phyloP scores from a whole-genome alignment of 441 rosid genomes.

The Hypseocharis bilobata region DNA sequence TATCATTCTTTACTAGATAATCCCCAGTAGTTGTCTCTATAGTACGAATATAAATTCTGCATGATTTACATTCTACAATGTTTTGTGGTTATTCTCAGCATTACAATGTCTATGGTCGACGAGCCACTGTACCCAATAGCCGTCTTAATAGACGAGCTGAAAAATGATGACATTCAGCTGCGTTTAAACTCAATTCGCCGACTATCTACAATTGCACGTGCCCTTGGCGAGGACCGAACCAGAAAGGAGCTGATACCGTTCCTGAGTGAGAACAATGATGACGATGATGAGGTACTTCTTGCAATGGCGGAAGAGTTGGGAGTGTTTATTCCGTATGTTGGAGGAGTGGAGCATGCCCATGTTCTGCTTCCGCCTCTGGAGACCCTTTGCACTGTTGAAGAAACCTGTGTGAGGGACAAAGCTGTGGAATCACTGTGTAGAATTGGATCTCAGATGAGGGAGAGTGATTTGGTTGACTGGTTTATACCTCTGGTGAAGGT shows the following conservation, averaged over 20 bases:
- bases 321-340: conserved; percentile 76
- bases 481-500: conserved; percentile 86
- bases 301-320: conserved; percentile 93
- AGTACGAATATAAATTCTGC: neutral
- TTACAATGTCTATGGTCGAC: conserved; percentile 59
- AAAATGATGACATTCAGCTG: conserved; percentile 87
- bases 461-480: conserved; percentile 55
- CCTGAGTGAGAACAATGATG: conserved; percentile 81
- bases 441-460: conserved; percentile 82
- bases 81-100: neutral
- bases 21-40: no score
- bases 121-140: conserved; percentile 90
- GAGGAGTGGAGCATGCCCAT: conserved; percentile 77
- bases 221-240: conserved; percentile 86
- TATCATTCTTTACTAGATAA: no score
- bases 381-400: conserved; percentile 78
- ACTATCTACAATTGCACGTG: conserved; percentile 81
- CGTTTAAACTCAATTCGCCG: conserved; percentile 78
- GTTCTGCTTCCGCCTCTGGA: conserved; percentile 74
- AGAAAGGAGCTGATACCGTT: conserved; percentile 84
- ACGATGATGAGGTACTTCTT: conserved; percentile 93
- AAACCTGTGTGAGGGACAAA: conserved; percentile 84
- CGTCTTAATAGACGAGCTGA: conserved; percentile 78
- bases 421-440: conserved; percentile 73
- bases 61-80: no score